Conservation (phyloP, 176 grass and related monocot genomes). For the Poa annua region DNA sequence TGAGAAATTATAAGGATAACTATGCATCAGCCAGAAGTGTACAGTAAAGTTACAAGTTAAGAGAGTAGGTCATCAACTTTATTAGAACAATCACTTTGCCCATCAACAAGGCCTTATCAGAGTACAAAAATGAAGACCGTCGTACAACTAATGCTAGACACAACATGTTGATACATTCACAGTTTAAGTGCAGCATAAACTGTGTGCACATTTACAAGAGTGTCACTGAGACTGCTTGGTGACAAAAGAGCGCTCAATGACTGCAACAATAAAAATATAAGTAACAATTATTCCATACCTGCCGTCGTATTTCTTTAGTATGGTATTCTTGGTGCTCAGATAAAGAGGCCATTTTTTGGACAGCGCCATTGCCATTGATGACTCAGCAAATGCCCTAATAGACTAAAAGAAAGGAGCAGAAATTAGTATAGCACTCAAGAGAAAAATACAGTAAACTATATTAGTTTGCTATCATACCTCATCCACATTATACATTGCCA, state of each 20-base stretch:
- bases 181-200: conserved; percentile 35
- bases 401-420: conserved; percentile 57
- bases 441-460: conserved; percentile 24
- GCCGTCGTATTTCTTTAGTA: conserved; percentile 93
- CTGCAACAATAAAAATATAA: neutral
- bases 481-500: conserved; percentile 96
- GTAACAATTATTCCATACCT: conserved; percentile 54
- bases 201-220: conserved; percentile 26
- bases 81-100: conserved; percentile 5
- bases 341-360: conserved; percentile 92
- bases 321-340: conserved; percentile 96
- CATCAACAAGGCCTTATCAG: neutral
- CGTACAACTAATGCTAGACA: conserved; percentile 5
- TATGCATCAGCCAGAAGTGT: neutral
- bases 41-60: neutral
- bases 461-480: conserved; percentile 54
- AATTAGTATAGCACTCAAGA: conserved; percentile 44
- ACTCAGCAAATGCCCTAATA: conserved; percentile 89
- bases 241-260: conserved; percentile 33
- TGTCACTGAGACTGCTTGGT: neutral
- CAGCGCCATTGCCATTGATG: conserved; percentile 87
- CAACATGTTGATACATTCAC: conserved; percentile 1
- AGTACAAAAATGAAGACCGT: neutral
- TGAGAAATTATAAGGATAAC: neutral
- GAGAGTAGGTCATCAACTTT: neutral